Conservation (phyloP, 2,329 filamentous ascomycete species). For the Ophiostoma novo-ulmi region DNA sequence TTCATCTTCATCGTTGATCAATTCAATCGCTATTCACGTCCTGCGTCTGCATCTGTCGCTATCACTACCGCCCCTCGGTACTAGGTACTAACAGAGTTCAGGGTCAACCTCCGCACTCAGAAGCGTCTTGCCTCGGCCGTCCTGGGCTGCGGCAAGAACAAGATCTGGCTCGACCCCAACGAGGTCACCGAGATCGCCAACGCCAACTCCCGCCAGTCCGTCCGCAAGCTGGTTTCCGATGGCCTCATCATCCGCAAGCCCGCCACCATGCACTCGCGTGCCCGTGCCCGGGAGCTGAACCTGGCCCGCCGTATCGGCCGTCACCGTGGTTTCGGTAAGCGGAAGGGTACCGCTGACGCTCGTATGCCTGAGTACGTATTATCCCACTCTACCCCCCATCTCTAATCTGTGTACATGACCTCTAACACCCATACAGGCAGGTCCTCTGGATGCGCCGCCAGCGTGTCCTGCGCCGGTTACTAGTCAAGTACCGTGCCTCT, state of each 20-base stretch:
- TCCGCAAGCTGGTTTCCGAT: slow-evolving; percentile 99
- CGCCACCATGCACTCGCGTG: slow-evolving; percentile 98
- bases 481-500: slow-evolving; percentile 99
- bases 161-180: slow-evolving; percentile 99
- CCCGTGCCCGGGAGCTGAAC: slow-evolving; percentile 91
- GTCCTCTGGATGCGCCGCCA: slow-evolving; percentile 99
- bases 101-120: slow-evolving; percentile 99
- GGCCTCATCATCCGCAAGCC: slow-evolving; percentile 99
- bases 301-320: slow-evolving; percentile 90
- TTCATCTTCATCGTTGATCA: neutral
- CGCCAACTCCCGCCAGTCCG: slow-evolving; percentile 99
- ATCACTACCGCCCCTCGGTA: neutral
- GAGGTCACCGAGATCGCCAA: slow-evolving; percentile 99
- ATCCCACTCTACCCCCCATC: neutral
- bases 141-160: slow-evolving; percentile 98
- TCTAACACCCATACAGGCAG: slow-evolving; percentile 54
- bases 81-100: slow-evolving; percentile 40
- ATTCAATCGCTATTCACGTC: neutral
- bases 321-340: slow-evolving; percentile 99
- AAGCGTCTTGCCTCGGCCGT: slow-evolving; percentile 99
- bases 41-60: neutral
- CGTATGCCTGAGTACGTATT: slow-evolving; percentile 89
- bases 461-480: slow-evolving; percentile 95
- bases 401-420: neutral
- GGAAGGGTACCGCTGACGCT: slow-evolving; percentile 99